phyloP scores from a whole-genome alignment of 805 yeast species.

The Naumovozyma castellii region DNA sequence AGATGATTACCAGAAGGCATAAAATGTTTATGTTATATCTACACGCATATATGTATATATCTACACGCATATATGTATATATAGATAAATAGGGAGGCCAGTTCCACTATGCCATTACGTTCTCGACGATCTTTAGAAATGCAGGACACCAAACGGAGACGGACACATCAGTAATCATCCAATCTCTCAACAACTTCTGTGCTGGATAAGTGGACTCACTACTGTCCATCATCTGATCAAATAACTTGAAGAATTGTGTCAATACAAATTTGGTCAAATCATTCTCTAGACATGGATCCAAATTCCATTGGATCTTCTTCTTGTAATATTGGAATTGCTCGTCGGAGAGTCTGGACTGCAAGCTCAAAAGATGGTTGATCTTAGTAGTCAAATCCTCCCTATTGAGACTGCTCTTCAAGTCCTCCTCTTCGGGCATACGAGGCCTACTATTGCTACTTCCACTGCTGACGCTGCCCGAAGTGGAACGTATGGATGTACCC shows the following conservation, averaged over 20 bases:
- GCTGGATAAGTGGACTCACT: conserved; percentile 21
- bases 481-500: conserved; percentile 1
- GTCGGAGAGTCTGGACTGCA: conserved; percentile 29
- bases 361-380: conserved; percentile 21
- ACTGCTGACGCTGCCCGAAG: neutral
- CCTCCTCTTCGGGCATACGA: neutral
- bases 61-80: no score
- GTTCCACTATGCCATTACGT: conserved; percentile 7
- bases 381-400: conserved; percentile 14
- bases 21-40: no score
- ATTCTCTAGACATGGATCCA: conserved; percentile 21
- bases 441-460: neutral
- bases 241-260: conserved; percentile 17
- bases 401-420: conserved; percentile 1
- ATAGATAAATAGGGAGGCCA: neutral
- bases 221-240: conserved; percentile 5
- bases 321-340: conserved; percentile 38
- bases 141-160: conserved; percentile 61
- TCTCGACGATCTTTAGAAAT: conserved; percentile 45
- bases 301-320: conserved; percentile 30
- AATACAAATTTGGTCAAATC: conserved; percentile 24
- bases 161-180: conserved; percentile 50
- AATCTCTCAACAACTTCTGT: conserved; percentile 34
- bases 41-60: no score
- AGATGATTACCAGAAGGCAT: no score